Evolutionary conservation across 2,329 filamentous ascomycete species (phyloP).

Genomic region (Akanthomyces lecanii): DNA sequence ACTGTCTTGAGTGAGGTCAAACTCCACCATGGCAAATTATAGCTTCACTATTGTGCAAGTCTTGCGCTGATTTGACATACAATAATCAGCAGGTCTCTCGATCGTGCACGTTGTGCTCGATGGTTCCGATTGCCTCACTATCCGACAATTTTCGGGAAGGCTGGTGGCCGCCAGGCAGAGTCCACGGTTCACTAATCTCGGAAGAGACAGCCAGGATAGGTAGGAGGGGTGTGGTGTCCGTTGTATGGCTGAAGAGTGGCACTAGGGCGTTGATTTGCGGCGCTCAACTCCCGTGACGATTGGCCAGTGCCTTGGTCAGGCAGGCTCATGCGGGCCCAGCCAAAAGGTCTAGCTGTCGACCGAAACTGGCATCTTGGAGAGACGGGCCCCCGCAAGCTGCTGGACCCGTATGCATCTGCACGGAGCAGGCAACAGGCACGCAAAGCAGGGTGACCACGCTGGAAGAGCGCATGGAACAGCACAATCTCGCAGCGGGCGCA

Average conservation of each 20-base stretch:
- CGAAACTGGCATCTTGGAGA: not conserved
- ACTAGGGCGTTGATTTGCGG: conserved; percentile 6
- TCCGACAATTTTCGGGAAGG: conserved; percentile 14
- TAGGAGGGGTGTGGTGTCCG: conserved; percentile 6
- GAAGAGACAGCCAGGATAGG: conserved; percentile 1
- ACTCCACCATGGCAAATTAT: not conserved
- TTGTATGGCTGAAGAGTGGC: not conserved
- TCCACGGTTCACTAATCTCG: conserved; percentile 12
- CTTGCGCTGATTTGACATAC: not conserved
- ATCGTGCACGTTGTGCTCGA: not conserved
- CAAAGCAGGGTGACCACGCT: not conserved
- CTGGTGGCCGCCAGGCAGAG: not conserved
- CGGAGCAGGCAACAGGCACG: not conserved
- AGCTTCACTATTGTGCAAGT: not conserved
- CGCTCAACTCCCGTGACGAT: conserved; percentile 5
- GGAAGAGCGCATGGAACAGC: not conserved
- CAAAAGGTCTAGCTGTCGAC: not conserved
- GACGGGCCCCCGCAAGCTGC: not conserved
- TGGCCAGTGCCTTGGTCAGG: conserved; percentile 15
- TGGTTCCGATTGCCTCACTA: not conserved
- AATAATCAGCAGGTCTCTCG: not conserved
- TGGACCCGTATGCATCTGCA: not conserved
- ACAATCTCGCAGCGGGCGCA: conserved; percentile 8
- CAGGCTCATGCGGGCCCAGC: not conserved
- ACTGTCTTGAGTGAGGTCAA: not conserved